Base-by-base conservation (phyloP, 2,329 filamentous ascomycete species). In the Paraphaeosphaeria minitans region DNA sequence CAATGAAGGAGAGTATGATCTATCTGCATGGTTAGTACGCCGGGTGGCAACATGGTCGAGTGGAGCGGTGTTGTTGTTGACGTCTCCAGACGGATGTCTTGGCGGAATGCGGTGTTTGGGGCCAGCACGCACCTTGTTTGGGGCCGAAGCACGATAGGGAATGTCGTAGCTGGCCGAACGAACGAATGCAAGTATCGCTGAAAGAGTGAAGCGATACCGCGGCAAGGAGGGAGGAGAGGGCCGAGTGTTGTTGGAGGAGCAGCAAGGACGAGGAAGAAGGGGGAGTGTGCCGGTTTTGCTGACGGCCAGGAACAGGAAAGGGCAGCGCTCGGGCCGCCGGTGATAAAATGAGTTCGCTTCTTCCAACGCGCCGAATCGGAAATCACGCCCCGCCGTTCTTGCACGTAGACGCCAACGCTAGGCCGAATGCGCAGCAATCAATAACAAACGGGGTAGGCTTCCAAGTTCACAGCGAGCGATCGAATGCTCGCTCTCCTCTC, bases 191-290 rank as follows among this genome's bases (percentile, higher is more conserved):
- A 71, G 76, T 78, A 76, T 82, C 84, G 83, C 84, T 85, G 77
- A 87, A 86, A 79, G 85, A 87, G 82, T 87, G 85, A 86, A 87
- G 84, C 84, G 67, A 70, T 80, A 82, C 77, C 75, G 79, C 79
- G 66, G 61, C 66, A 66, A 70, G 58, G 62, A 67, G 65, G 57
- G 62, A 61, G 65, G 62, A 54, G 57, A 57, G 57, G 66, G 66
- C 60, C 51, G 62, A 56, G 57, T 59, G 63, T 55, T 57, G 60
- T 76, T 78, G 51, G 79, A 79, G 76, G 67, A 59, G 64, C 62
- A 65, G 60, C 48, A 54, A 52, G 37, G 60, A 54, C 59, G 53
- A 39, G 29, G 58, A 56, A 63, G 56, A 58, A 53, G 64, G 63
- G 53, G 53, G 58, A 37, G 62, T 63, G 63, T 48, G 37, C 46